Base-by-base conservation (phyloP, 2,329 filamentous ascomycete species). In the Trichoderma guizhouense region DNA sequence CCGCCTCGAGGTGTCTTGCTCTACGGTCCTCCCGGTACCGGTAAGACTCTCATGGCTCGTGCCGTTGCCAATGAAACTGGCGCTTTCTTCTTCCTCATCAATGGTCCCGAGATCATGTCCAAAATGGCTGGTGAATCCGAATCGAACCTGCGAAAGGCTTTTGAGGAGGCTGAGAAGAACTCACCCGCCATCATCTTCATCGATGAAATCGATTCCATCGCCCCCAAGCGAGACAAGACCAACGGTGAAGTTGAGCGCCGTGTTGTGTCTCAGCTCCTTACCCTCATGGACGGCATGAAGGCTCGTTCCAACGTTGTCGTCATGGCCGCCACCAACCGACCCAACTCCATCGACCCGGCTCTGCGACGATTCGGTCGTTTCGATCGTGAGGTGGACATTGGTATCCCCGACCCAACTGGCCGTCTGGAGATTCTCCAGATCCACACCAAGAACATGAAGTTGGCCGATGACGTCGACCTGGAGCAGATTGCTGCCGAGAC, bases 361-460 rank as follows among this genome's bases (percentile, higher is more conserved):
- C 92, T 99, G 72, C 94, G 95, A 85, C 95, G 96, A 83, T 98
- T 97, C 84, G 96, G 96, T 75, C 96, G 96, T 84, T 98, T 99
- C 86, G 96, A 99, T 82, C 96, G 96, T 82, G 96, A 98, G 84
- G 95, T 99, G 75, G 96, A 99, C 81, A 98, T 99, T 80, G 95
- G 95, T 79, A 97, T 98, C 76, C 96, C 96, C 69, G 96, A 98
- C 85, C 96, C 96, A 66, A 98, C 95, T 78, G 96, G 96, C 75
- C 96, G 96, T 89, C 92, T 99, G 47, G 96, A 99, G 88, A 98
- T 99, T 80, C 91, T 99, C 73, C 94, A 97, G 84, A 99, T 99
- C 77, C 96, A 99, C 89, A 99, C 96, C 84, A 99, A 99, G 92
- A 99, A 99, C 90, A 99, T 99, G 96, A 99, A 99, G 88, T 90